Evolutionary conservation across 2,329 filamentous ascomycete genomes (phyloP), one percentile per base, ranked within the genome.

Genomic region (Microdochium nivale): DNA sequence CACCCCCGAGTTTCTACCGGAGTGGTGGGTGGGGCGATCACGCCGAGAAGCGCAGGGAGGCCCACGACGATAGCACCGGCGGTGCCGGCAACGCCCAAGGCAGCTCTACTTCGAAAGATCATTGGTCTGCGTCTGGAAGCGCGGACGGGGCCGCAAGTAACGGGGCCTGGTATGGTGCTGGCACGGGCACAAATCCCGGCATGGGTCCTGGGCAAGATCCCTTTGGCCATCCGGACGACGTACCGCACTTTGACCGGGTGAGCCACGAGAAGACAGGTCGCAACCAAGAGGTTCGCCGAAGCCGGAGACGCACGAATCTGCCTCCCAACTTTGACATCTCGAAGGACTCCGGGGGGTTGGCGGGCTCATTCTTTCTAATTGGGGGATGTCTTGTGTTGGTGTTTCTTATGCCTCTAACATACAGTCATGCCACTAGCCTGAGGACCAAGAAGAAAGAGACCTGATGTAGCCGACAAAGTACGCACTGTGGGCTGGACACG

Each of bases 1-100:
- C 94, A 3, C 91, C 94, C 49, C 91, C 92, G 0, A 88, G 83
- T 56, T 97, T 96, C 72, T 96, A 90, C 68, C 79, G 85, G 19
- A 84, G 79, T 55, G 90, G 90, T 3, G 89, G 87, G 2, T 95
- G 90, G 79, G 88, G 88, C 48, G 66, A 71, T 2, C 80, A 88
- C 53, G 65, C 70, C 2, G 78, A 78, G 33, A 87, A 86, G 69
- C 67, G 83, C 35, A 68, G 70, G 51, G 74, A 75, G 33, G 77
- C 77, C 46, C 77, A 81, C 54, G 74, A 77, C 50, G 54, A 72
- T 32, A 32, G 27, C 19, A 37, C 14, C 30, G 21, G n/a, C n/a
- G 53, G 53, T n/a, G 56, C 37, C 1, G 44, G 53, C 32, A 51
- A 52, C 35, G 50, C 52, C 23, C 24, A 25, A 9, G 49, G 33